Evolutionary conservation across 2,329 filamentous ascomycete species (phyloP), one percentile per base, ranked within the genome.

Genomic region (Sarocladium brachiariae): DNA sequence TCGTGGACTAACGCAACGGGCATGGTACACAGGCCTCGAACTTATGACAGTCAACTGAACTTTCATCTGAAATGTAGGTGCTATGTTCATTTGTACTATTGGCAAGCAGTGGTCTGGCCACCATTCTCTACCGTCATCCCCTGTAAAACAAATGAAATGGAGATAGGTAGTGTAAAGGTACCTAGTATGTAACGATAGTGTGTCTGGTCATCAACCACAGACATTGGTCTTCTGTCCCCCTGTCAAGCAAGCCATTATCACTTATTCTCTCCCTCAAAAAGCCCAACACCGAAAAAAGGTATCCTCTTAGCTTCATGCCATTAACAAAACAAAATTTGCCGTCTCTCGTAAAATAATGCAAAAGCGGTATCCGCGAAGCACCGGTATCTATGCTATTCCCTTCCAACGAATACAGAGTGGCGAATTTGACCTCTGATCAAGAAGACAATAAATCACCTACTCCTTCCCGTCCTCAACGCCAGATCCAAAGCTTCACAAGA

Each of bases 321-420:
- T 31, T 10, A 10, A 30, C 24, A 47, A 47, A 47, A 33, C 10
- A 27, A 33, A 31, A n/a, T n/a, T 25, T 47, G 24, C 43, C 43
- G 43, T 47, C 25, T 47, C 43, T 47, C 43, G 43, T 47, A n/a
- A 47, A 33, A 33, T 21, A 21, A 45, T 45, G 16, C 39, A 47
- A 19, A 25, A 31, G 18, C 5, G n/a, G 27, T 30, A 30, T 37
- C 16, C 34, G 34, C 14, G 34, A 18, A 8, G 34, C 11, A 37
- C 14, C 11, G 30, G 16, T 14, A n/a, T 18, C 14, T 37, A 37
- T 5, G 5, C 34, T 18, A 8, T 14, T 30, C 27, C 27, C 27
- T 30, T 13, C 13, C 27, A 30, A 30, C 13, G 7, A 30, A 30
- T 30, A 30, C 27, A 13, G 27, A 30, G 27, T 13, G 27, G 27